Percentiles rank a stretch among this genome's conserved stretches.
Conservation (phyloP, 192 early-diverging fungal species). For the Rhizophagus clarus region DNA sequence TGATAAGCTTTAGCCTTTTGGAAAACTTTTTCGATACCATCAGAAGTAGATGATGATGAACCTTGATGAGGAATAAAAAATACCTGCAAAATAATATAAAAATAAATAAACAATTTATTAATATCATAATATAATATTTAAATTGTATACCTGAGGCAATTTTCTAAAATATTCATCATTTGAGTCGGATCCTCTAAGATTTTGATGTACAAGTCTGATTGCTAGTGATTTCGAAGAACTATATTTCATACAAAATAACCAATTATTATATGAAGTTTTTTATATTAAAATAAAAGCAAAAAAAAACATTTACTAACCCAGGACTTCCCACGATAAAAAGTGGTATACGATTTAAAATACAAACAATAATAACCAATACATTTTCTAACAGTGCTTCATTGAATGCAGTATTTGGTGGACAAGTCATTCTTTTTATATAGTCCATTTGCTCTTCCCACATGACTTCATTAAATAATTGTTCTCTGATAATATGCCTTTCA, state of each 20-base stretch:
- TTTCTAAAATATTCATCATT: constrained; percentile 30
- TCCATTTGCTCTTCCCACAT: constrained; percentile 26
- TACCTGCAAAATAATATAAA: background rate
- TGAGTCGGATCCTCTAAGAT: constrained; percentile 34
- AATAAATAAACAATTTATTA: too few species aligned
- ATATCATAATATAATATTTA: too few species aligned
- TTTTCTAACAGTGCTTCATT: constrained; percentile 34
- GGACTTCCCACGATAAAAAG: constrained; percentile 26
- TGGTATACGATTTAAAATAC: constrained; percentile 22
- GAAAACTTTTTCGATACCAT: constrained; percentile 35
- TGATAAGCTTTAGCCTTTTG: constrained; percentile 32
- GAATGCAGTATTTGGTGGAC: constrained; percentile 22
- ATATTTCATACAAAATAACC: too few species aligned
- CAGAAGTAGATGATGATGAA: constrained; percentile 35
- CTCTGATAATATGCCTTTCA: too few species aligned
- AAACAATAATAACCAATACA: constrained; percentile 30
- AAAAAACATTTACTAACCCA: background rate
- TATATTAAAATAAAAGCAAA: too few species aligned
- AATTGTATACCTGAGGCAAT: constrained; percentile 22
- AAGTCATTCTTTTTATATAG: constrained; percentile 20
- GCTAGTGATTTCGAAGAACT: constrained; percentile 32
- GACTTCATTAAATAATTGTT: background rate
- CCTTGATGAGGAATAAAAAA: constrained; percentile 36
- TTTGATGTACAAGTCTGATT: constrained; percentile 29
- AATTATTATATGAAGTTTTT: too few species aligned